Conservation (phyloP, 805 yeast genomes). For the Ogataea neopini region DNA sequence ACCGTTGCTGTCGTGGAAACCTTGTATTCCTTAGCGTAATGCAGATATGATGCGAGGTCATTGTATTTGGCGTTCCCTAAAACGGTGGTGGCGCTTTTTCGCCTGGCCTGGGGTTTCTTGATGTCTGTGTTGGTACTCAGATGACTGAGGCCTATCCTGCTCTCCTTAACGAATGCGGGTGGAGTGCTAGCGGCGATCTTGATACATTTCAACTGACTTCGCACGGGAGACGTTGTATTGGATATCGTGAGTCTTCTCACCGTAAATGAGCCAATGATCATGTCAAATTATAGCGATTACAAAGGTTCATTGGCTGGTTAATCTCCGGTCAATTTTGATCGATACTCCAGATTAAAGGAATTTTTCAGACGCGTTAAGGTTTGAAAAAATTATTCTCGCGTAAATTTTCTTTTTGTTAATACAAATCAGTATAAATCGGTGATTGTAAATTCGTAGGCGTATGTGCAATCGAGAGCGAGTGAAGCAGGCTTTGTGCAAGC, state of each 20-base stretch:
- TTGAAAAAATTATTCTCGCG: background rate
- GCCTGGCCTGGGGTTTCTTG: too few relatives aligned
- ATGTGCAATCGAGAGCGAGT: too few relatives aligned
- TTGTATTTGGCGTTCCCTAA: conserved; percentile 31
- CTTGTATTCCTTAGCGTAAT: conserved; percentile 34
- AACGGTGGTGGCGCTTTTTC: conserved; percentile 5
- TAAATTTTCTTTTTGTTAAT: background rate
- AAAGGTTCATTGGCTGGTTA: too few relatives aligned
- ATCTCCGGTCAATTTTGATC: too few relatives aligned
- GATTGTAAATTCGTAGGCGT: too few relatives aligned
- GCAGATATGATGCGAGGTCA: conserved; percentile 34
- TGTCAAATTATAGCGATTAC: too few relatives aligned
- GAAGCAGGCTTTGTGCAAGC: too few relatives aligned
- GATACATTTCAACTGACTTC: conserved; percentile 4
- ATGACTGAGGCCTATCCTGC: conserved; percentile 3
- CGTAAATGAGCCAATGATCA: conserved; percentile 24
- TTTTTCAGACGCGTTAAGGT: conserved; percentile 3
- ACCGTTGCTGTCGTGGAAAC: conserved; percentile 49
- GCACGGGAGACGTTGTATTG: background rate
- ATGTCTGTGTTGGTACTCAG: background rate
- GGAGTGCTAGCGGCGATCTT: conserved; percentile 13
- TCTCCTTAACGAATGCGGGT: conserved; percentile 15
- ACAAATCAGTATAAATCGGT: too few relatives aligned
- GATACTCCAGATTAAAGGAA: background rate
- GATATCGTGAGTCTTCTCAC: conserved; percentile 10